Conservation (phyloP, 345 rosid species). For the Nasturtium officinale region DNA sequence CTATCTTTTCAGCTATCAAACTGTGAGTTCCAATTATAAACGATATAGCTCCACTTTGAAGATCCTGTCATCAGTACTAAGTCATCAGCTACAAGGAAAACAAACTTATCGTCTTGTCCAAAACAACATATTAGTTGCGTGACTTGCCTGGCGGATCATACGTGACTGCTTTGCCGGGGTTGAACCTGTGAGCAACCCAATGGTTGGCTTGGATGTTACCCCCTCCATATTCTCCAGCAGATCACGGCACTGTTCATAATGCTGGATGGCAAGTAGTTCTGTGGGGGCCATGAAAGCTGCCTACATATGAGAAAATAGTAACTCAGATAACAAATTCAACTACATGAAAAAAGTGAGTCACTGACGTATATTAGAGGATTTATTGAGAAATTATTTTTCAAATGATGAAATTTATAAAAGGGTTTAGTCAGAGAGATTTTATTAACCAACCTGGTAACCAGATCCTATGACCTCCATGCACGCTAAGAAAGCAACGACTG, state of each 20-base stretch:
- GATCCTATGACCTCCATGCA: conserved; percentile 93
- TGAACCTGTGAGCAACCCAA: conserved; percentile 92
- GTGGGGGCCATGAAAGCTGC: conserved; percentile 99
- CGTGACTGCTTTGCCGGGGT: conserved; percentile 81
- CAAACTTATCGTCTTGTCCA: neutral
- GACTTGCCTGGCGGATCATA: conserved; percentile 78
- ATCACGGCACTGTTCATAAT: conserved; percentile 73
- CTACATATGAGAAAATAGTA: conserved; percentile 47
- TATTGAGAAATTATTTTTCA: conserved; percentile 1
- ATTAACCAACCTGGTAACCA: conserved; percentile 84
- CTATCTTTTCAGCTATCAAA: conserved; percentile 83
- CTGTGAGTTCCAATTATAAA: conserved; percentile 94
- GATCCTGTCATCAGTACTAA: conserved; percentile 54
- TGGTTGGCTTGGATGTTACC: conserved; percentile 63
- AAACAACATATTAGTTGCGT: conserved; percentile 36
- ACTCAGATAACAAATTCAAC: neutral
- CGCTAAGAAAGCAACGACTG: conserved; percentile 91
- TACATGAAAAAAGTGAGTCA: conserved; percentile 10
- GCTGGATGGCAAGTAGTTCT: conserved; percentile 94
- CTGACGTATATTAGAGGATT: neutral
- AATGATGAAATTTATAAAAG: neutral
- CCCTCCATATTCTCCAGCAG: conserved; percentile 69
- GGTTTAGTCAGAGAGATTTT: neutral
- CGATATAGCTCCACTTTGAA: conserved; percentile 79
- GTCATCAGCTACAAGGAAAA: conserved; percentile 31